Evolutionary conservation across 2,329 filamentous ascomycete species (phyloP), one percentile per base, ranked within the genome.

Genomic region (Fusarium subglutinans): DNA sequence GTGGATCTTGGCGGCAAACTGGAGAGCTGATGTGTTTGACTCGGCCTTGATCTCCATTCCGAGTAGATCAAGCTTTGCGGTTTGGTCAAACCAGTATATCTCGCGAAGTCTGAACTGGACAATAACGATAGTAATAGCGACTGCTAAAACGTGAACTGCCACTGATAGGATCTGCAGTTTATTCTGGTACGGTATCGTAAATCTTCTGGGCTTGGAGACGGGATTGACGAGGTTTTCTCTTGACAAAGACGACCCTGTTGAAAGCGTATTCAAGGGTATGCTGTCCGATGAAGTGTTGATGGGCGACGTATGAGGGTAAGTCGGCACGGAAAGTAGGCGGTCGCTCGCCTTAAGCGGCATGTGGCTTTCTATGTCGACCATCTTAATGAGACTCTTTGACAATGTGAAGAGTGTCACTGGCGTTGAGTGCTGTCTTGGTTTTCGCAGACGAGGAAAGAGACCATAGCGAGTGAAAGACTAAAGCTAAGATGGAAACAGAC

Each of bases 401-500:
- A 5, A 0, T n/a, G 6, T n/a, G 3, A 43, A n/a, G 22, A 43
- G 0, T 11, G 9, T 17, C 0, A 43, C 9, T 24, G 41, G 3
- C 14, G 41, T 17, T 5, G 9, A n/a, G 0, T 43, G 6, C 0
- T n/a, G 22, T n/a, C 4, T 17, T 43, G 0, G 3, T 4, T n/a
- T 10, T 5, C 14, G 22, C 22, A n/a, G 14, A 7, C 14, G 8
- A 43, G 40, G 1, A 15, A 43, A 0, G 6, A 1, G 3, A 43
- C 11, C 22, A 11, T 22, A 40, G 12, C 12, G 20, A 0, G 8
- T 22, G 20, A 1, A 1, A 41, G 5, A 0, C 8, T 22, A 6
- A 22, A 41, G 6, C 12, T 6, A 22, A 22, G 40, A 41, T 1
- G 40, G 4, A 13, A 22, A 41, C 8, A 22, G 13, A 22, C 5